These are phyloP conservation scores for Microascus cirrosus DNA, from an alignment of 2,329 filamentous ascomycete genomes.

Conservation along the genomic window DNA sequence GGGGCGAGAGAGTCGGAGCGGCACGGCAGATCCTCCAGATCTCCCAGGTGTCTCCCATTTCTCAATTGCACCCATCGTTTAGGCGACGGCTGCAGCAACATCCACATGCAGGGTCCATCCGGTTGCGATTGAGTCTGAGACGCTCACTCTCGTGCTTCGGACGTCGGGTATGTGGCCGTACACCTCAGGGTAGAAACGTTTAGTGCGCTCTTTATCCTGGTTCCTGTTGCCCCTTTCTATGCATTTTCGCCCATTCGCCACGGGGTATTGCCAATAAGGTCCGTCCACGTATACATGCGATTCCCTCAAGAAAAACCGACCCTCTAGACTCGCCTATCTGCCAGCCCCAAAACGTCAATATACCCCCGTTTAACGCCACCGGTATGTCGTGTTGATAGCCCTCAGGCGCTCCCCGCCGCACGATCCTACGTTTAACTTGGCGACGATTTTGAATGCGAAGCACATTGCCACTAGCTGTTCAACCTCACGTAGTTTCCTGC, in stretches of 20 bases:
- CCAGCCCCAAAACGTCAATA: neutral
- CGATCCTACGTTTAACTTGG: neutral
- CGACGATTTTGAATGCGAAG: neutral
- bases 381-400: neutral
- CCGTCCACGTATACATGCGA: neutral
- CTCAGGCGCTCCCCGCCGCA: neutral
- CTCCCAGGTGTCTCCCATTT: too few relatives aligned
- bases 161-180: too few relatives aligned
- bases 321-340: neutral
- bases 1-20: too few relatives aligned
- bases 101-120: too few relatives aligned
- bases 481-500: constrained; percentile 4
- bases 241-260: neutral
- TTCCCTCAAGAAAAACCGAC: neutral
- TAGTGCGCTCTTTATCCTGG: neutral
- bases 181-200: neutral
- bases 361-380: neutral
- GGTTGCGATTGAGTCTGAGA: too few relatives aligned
- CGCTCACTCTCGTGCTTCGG: too few relatives aligned
- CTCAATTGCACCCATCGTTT: too few relatives aligned
- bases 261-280: neutral
- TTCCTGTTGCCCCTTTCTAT: neutral
- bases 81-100: too few relatives aligned
- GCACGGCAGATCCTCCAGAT: too few relatives aligned
- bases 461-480: neutral